phyloP scores from a whole-genome alignment of 495 filamentous ascomycete species.

The Chaetomidium leptoderma region DNA sequence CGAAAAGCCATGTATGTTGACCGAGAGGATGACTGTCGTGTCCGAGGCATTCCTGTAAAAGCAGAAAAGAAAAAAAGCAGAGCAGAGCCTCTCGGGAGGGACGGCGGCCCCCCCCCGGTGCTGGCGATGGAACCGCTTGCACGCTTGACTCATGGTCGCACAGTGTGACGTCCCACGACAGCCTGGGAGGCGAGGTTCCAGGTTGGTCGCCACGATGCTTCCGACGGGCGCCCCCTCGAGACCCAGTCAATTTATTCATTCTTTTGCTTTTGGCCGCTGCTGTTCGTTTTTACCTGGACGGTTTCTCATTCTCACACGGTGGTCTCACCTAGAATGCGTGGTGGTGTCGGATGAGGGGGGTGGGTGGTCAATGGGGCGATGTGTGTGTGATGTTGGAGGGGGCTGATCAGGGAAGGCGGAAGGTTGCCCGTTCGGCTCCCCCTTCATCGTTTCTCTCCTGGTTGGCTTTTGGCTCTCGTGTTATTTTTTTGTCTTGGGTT shows the following conservation, averaged over 20 bases:
- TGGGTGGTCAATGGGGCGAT: not conserved
- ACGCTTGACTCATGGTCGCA: too few relatives aligned
- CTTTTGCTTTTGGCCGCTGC: not conserved
- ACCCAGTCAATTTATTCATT: too few relatives aligned
- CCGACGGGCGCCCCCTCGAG: not conserved
- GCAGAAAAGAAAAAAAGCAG: too few relatives aligned
- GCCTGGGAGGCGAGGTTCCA: not conserved
- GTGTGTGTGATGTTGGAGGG: not conserved
- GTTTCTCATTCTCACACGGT: not conserved
- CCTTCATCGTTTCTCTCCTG: not conserved
- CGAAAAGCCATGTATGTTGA: too few relatives aligned
- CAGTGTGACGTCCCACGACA: not conserved
- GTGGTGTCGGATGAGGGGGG: slow-evolving; percentile 5
- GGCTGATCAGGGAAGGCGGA: too few relatives aligned
- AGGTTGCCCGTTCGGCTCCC: too few relatives aligned
- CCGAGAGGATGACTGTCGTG: too few relatives aligned
- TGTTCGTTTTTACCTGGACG: not conserved
- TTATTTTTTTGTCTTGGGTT: not conserved
- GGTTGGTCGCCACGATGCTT: not conserved
- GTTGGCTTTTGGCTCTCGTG: not conserved
- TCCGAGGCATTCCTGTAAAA: too few relatives aligned
- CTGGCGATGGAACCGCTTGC: too few relatives aligned
- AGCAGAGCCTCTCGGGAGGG: too few relatives aligned
- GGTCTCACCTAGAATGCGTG: not conserved
- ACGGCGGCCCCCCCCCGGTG: too few relatives aligned